Evolutionary conservation across 1,284 basidiomycete species (phyloP), one percentile per base, ranked within the genome.

Genomic region (Irpex sp.): DNA sequence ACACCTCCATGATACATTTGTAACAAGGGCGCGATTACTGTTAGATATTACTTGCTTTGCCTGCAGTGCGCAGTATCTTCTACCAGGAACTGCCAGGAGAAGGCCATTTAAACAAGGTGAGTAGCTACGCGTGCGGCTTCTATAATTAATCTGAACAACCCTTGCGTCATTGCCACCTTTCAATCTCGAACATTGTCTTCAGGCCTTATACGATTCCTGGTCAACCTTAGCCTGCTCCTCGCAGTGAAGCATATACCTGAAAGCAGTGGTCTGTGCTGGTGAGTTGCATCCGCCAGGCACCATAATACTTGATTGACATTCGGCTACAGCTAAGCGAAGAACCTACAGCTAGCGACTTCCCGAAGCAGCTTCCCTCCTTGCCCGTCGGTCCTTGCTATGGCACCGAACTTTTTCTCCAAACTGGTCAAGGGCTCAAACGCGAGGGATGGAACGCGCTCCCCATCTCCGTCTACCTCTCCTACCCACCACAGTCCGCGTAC

Each of bases 371-470:
- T 51, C 49, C 8, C 11, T 51, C 26, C 26, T 26, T 26, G 4
- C 26, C 26, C 49, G 9, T 19, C 53, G 11, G 17, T 17, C 26
- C 59, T 21, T 6, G 59, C 7, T 43, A 77, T 77, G 76, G 73
- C 77, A 8, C 74, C 76, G 4, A 69, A 68, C 26, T 78, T 78
- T 63, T 65, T 78, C 67, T 71, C 76, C 8, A 78, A 78, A 63
- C 67, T 78, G 43, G 74, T 76, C 21, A 76, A 74, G 64, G 61
- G 60, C 61, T 62, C 63, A 62, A 59, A 60, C 17, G 66, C 65
- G 50, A 67, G 63, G 31, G 67, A 68, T 60, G 63, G 65, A 51
- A 65, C 66, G 58, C 64, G 68, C 53, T 65, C 69, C 33, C 68
- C 59, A 5, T 71, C 68, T 13, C 62, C 61, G 5, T 43, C 39